These are phyloP conservation scores for Eustoma russellianum DNA, from an alignment of 257 asterid genomes.

Conservation along the genomic window DNA sequence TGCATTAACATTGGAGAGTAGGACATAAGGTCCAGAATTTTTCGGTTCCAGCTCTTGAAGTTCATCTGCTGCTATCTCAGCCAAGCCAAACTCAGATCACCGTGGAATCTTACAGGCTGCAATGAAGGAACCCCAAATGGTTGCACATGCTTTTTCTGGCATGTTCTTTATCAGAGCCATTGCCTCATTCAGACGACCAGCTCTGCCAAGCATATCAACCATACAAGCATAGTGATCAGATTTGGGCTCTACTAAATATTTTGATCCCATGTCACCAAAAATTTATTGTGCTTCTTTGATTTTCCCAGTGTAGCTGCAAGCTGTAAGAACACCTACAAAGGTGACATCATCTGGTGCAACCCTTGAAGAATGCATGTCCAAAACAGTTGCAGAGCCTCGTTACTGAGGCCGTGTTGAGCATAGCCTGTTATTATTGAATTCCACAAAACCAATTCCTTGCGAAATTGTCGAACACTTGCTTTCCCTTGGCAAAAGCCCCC, in stretches of 20 bases:
- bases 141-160: slow-evolving; percentile 54
- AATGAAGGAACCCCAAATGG: slow-evolving; percentile 72
- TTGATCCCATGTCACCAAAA: slow-evolving; percentile 50
- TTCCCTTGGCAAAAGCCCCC: slow-evolving; percentile 57
- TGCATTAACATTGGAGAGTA: slow-evolving; percentile 68
- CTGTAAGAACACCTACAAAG: slow-evolving; percentile 59
- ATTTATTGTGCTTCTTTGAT: slow-evolving; percentile 56
- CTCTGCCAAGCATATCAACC: slow-evolving; percentile 80
- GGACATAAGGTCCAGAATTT: slow-evolving; percentile 53
- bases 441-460: slow-evolving; percentile 62
- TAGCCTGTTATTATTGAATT: slow-evolving; percentile 69
- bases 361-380: slow-evolving; percentile 34
- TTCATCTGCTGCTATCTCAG: slow-evolving; percentile 60
- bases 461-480: slow-evolving; percentile 38
- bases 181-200: slow-evolving; percentile 54
- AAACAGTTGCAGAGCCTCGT: slow-evolving; percentile 43
- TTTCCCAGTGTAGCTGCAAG: slow-evolving; percentile 73
- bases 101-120: slow-evolving; percentile 66
- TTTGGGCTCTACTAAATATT: slow-evolving; percentile 35
- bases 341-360: slow-evolving; percentile 40
- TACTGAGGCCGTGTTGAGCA: slow-evolving; percentile 63
- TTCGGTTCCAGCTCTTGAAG: slow-evolving; percentile 56
- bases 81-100: slow-evolving; percentile 50
- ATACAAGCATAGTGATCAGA: slow-evolving; percentile 62
- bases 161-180: slow-evolving; percentile 43